A percentile compares a stretch with the other conserved stretches of the same genome.
Conservation (phyloP, 176 grass and related monocot species). For the Cymbopogon citratus region DNA sequence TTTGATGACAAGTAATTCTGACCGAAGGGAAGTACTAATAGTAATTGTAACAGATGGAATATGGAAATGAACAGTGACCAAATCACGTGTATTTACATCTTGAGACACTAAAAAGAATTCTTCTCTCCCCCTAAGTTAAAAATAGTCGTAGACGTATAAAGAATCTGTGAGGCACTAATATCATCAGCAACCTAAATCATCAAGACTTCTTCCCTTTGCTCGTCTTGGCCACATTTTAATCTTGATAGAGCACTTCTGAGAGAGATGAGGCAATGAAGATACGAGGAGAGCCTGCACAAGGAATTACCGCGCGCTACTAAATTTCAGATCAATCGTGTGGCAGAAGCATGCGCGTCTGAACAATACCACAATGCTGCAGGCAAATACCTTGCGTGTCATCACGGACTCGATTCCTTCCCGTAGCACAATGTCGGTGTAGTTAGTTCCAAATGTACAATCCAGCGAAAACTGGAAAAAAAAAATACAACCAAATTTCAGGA, state of each 20-base stretch:
- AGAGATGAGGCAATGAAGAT: conserved; percentile 53
- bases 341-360: conserved; percentile 10
- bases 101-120: background rate
- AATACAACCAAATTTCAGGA: background rate
- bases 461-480: conserved; percentile 50
- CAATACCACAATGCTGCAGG: background rate
- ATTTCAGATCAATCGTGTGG: background rate
- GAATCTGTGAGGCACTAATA: background rate
- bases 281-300: conserved; percentile 49
- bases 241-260: conserved; percentile 68
- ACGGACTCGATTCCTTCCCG: conserved; percentile 37
- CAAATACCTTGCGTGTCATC: conserved; percentile 52
- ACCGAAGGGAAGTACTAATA: too few relatives aligned
- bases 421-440: conserved; percentile 57
- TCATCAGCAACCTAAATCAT: conserved; percentile 29
- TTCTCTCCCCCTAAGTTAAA: background rate
- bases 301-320: background rate
- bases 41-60: too few relatives aligned
- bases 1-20: too few relatives aligned
- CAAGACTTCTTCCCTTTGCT: background rate
- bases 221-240: conserved; percentile 30
- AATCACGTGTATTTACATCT: conserved; percentile 17
- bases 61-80: background rate
- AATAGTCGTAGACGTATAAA: background rate
- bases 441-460: conserved; percentile 71